Percentiles rank a stretch among this genome's conserved stretches.
phyloP scores from a whole-genome alignment of 108 stramenopile species.

The Nannochloropsis oceanica region DNA sequence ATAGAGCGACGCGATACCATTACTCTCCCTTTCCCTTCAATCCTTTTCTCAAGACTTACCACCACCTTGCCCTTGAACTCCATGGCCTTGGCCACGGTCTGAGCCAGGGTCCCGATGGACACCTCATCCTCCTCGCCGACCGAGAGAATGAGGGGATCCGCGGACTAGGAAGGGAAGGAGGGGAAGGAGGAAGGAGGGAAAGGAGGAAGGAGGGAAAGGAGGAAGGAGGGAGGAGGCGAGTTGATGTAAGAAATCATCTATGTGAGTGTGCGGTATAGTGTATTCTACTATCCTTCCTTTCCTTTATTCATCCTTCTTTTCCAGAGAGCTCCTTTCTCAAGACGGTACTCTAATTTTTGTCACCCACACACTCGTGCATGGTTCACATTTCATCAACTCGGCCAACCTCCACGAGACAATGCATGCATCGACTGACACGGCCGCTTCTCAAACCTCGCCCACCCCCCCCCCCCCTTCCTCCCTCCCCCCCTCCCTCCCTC shows the following conservation, averaged over 20 bases:
- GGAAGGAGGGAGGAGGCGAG: no score
- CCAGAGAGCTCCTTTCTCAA: no score
- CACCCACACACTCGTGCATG: no score
- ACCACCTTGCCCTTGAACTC: conserved; percentile 52
- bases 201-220: conserved; percentile 60
- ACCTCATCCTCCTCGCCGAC: conserved; percentile 59
- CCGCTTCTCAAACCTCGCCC: neutral
- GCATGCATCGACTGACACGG: no score
- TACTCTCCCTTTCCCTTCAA: neutral
- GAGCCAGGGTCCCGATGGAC: conserved; percentile 80
- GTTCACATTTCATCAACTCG: no score
- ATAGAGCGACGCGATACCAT: neutral
- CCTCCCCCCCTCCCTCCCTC: neutral
- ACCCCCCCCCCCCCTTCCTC: neutral
- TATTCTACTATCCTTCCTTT: no score
- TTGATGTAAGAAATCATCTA: no score
- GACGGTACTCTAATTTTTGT: no score
- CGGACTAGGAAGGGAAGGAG: neutral
- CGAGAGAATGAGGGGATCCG: neutral
- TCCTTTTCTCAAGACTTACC: neutral
- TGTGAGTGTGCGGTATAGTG: no score
- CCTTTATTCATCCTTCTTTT: no score
- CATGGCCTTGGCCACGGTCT: conserved; percentile 79
- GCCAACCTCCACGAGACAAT: no score
- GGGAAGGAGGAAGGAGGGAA: neutral